Conservation (phyloP, 495 filamentous ascomycete genomes). For the Pseudevernia furfuracea region DNA sequence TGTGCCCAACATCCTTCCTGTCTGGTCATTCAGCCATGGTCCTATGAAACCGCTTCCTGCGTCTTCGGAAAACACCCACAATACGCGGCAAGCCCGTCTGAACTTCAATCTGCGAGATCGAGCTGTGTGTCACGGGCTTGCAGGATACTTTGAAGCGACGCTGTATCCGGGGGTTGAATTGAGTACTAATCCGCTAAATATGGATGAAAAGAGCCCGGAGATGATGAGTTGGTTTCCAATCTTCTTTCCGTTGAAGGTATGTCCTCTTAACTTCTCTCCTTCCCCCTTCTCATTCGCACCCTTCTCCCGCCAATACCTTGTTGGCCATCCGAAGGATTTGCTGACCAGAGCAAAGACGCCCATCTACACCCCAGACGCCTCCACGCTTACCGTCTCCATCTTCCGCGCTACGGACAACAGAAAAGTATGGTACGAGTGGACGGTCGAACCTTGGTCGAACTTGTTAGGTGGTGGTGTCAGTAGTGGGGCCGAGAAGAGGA, state of each 20-base stretch:
- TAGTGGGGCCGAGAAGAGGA: constrained; percentile 38
- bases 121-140: constrained; percentile 84
- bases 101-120: constrained; percentile 63
- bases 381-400: constrained; percentile 82
- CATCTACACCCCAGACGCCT: constrained; percentile 75
- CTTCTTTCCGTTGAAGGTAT: constrained; percentile 91
- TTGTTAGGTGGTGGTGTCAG: neutral
- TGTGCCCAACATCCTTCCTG: constrained; percentile 31
- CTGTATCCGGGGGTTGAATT: constrained; percentile 79
- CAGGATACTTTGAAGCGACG: constrained; percentile 91
- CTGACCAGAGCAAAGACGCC: constrained; percentile 52
- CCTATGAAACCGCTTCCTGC: constrained; percentile 24
- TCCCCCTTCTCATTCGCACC: neutral
- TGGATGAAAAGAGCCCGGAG: constrained; percentile 82
- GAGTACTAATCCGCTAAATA: constrained; percentile 86
- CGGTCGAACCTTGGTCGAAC: constrained; percentile 57
- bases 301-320: constrained; percentile 5
- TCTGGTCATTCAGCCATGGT: constrained; percentile 31
- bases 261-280: constrained; percentile 16
- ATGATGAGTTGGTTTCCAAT: constrained; percentile 99
- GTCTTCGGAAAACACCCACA: constrained; percentile 55
- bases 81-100: constrained; percentile 65
- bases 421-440: constrained; percentile 99
- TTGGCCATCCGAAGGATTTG: neutral
- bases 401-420: constrained; percentile 90